Evolutionary conservation across 208 protist species (phyloP).

Genomic region (Acanthamoeba rhysodes): DNA sequence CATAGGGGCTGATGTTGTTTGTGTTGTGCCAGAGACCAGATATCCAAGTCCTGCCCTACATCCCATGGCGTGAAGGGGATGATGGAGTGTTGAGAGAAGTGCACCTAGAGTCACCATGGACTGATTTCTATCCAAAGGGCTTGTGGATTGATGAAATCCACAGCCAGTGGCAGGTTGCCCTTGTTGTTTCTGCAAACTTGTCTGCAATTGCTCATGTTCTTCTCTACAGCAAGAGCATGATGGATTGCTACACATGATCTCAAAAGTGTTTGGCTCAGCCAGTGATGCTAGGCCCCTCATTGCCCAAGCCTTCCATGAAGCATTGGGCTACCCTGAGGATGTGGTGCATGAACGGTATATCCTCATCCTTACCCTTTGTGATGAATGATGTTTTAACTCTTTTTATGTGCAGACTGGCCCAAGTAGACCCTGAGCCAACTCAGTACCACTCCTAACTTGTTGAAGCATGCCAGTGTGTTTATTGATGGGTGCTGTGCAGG

Average conservation of each 20-base stretch:
- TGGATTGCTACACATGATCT: neutral
- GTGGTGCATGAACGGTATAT: neutral
- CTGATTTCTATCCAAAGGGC: neutral
- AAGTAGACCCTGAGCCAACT: too few species aligned
- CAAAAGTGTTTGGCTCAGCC: neutral
- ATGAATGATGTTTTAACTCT: too few species aligned
- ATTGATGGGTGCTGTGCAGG: neutral
- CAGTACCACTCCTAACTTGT: too few species aligned
- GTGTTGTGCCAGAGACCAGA: neutral
- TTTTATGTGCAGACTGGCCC: too few species aligned
- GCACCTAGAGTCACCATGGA: neutral
- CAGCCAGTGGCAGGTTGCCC: neutral
- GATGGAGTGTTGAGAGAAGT: neutral
- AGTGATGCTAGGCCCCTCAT: neutral
- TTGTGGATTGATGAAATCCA: neutral
- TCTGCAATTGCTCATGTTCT: neutral
- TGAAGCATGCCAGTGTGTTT: too few species aligned
- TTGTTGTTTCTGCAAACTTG: neutral
- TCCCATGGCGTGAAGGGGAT: neutral
- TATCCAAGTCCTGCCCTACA: neutral
- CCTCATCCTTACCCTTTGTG: too few species aligned
- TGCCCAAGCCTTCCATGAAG: neutral
- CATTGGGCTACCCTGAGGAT: neutral
- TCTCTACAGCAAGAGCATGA: neutral
- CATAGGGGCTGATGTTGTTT: neutral